Evolutionary conservation across 1,284 basidiomycete genomes (phyloP), one percentile per base, ranked within the genome.

Genomic region (Cutaneotrichosporon mucoides): DNA sequence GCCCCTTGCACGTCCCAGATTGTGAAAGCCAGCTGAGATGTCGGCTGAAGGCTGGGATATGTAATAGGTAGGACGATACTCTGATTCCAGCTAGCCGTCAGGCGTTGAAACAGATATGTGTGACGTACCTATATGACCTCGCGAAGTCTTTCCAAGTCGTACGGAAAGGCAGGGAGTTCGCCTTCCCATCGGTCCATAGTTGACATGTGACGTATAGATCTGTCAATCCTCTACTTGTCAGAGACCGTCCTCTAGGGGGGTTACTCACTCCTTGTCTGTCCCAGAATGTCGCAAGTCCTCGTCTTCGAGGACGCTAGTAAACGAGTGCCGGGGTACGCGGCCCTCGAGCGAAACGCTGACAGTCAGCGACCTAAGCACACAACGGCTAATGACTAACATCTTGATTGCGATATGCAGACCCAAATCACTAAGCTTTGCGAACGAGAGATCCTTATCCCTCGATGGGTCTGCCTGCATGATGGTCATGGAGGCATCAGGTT

Each of bases 101-200:
- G 52, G 16, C 38, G 34, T n/a, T 46, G 51, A 41, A 1, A n/a
- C 10, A 47, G 34, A 46, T 56, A 13, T 40, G 8, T 12, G 12
- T 5, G 7, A n/a, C 59, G 40, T 66, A 90, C 89, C 82, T 87
- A 72, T 93, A 92, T 47, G 81, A 84, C 63, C 84, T 85, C 76
- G 88, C 90, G 81, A 96, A 97, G 12, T 89, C 84, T 75, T 94
- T 95, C 83, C 92, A 94, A 0, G 90, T 85, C 0, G 96, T 98
- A 52, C 90, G 86, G 70, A 90, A 90, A 0, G 92, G 88, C 34
- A 94, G 88, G 0, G 92, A 92, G 43, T 95, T 81, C 0, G 91
- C 90, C 73, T 94, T 93, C 76, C 95, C 95, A 75, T 95, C 91
- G 5, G 92, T 88, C 64, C 90, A 85, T 11, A 99, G 85, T 70